Percentiles rank a stretch among this genome's conserved stretches.
Evolutionary conservation across 202 grass and related monocot genomes (phyloP).

Genomic region (Carex sylvatica): DNA sequence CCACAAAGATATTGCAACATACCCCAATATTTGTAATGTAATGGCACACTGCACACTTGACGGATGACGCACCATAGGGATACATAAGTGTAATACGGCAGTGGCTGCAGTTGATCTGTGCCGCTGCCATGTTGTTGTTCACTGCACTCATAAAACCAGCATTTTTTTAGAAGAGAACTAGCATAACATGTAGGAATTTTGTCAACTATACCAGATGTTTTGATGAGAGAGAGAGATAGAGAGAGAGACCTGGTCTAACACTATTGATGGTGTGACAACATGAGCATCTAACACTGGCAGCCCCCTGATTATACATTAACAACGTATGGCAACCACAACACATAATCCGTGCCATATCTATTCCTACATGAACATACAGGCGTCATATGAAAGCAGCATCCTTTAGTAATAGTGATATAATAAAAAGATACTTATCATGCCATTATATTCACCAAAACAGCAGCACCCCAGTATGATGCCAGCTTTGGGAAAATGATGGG

Average conservation of each 20-base stretch:
- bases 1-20: conserved; percentile 9
- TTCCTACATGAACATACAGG: conserved; percentile 36
- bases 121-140: conserved; percentile 44
- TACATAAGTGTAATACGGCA: conserved; percentile 79
- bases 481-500: not conserved
- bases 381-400: not conserved
- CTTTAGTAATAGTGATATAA: not conserved
- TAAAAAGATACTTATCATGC: not conserved
- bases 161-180: conserved; percentile 13
- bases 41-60: conserved; percentile 94
- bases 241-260: conserved; percentile 61
- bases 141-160: conserved; percentile 47
- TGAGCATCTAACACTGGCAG: conserved; percentile 73
- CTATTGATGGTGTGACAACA: conserved; percentile 86
- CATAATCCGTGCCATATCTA: conserved; percentile 72
- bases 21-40: conserved; percentile 77
- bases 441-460: not conserved
- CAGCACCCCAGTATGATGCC: not conserved
- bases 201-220: not conserved
- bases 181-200: not conserved
- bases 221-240: not conserved
- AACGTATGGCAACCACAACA: conserved; percentile 70
- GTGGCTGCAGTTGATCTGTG: conserved; percentile 77
- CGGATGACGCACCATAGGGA: conserved; percentile 83
- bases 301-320: conserved; percentile 75